These are phyloP conservation scores for Mycena filopes DNA, from an alignment of 768 basidiomycete species.

Conservation along the genomic window DNA sequence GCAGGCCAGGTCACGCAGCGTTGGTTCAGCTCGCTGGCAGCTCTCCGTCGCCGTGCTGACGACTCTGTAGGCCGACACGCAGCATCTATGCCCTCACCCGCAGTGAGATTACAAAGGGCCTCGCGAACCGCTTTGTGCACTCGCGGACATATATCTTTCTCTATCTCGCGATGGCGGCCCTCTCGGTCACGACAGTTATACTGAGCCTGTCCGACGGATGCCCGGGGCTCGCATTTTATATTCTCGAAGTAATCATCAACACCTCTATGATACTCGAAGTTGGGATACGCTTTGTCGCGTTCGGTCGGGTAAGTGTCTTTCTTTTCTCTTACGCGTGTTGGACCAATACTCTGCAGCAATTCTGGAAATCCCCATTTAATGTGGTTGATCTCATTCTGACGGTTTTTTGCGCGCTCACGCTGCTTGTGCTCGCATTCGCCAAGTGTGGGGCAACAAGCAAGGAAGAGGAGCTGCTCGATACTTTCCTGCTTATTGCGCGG, in stretches of 20 bases:
- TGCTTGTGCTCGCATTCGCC: constrained; percentile 90
- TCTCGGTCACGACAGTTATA: constrained; percentile 87
- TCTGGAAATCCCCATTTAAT: constrained; percentile 96
- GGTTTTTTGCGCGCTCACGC: constrained; percentile 86
- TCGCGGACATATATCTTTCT: constrained; percentile 88
- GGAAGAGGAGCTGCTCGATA: constrained; percentile 95
- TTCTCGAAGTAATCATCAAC: constrained; percentile 91
- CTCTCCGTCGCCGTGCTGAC: constrained; percentile 27
- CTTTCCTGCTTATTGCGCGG: constrained; percentile 88
- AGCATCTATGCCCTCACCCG: constrained; percentile 90
- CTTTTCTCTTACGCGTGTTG: background rate
- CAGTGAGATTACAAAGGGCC: constrained; percentile 82
- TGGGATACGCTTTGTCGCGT: constrained; percentile 88
- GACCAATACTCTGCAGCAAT: constrained; percentile 69
- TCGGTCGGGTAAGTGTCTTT: constrained; percentile 79
- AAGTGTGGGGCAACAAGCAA: constrained; percentile 85
- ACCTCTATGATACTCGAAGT: constrained; percentile 95
- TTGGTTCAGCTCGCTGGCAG: constrained; percentile 36
- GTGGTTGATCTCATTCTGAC: constrained; percentile 90
- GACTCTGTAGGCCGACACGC: constrained; percentile 65
- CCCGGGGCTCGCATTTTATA: constrained; percentile 87
- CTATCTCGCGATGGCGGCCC: constrained; percentile 88
- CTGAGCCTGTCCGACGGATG: constrained; percentile 87
- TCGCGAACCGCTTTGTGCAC: constrained; percentile 92
- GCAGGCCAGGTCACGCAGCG: constrained; percentile 38